Evolutionary conservation across 2,329 filamentous ascomycete genomes (phyloP), one percentile per base, ranked within the genome.

Genomic region (Cercospora beticola): DNA sequence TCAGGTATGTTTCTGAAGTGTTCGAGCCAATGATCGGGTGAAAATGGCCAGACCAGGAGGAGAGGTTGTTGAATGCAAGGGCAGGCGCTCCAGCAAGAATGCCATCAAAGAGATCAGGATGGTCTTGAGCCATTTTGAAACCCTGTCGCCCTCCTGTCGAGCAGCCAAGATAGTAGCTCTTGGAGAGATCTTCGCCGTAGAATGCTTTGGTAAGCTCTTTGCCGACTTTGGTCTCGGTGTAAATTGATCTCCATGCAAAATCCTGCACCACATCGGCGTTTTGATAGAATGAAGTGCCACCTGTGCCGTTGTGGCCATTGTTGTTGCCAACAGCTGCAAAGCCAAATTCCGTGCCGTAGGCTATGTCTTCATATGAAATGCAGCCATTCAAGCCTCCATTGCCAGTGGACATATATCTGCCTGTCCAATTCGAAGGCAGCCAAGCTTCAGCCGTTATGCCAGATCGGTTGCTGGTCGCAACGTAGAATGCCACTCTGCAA

Each of bases 161-260:
- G 69, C 83, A 84, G 30, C 82, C 82, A 2, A 82, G 67, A 66
- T 81, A 84, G 73, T 84, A 84, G 31, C 78, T 79, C 68, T 86
- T 85, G 3, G 77, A 74, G 68, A 80, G 78, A 4, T 76, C 70
- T 59, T 78, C 68, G 5, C 72, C 72, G 40, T 83, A 83, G 73
- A 79, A 82, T 3, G 66, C 68, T 18, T 76, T 69, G 12, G 74
- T 73, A 36, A 79, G 62, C 18, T 73, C 71, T 70, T 79, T 78
- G 33, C 75, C 76, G 12, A 76, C 68, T 14, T 76, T 67, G 6
- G 74, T 74, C 46, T 74, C 75, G n/a, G 74, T 75, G 64, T 75
- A 73, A 16, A 77, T 49, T 28, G 69, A 71, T 9, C 74, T 66
- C 46, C 82, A 85, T 9, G 81, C 82, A 70, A 84, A 86, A 68